These are phyloP conservation scores for Linnemannia elongata DNA, from an alignment of 192 early-diverging fungal species.

Conservation along the genomic window DNA sequence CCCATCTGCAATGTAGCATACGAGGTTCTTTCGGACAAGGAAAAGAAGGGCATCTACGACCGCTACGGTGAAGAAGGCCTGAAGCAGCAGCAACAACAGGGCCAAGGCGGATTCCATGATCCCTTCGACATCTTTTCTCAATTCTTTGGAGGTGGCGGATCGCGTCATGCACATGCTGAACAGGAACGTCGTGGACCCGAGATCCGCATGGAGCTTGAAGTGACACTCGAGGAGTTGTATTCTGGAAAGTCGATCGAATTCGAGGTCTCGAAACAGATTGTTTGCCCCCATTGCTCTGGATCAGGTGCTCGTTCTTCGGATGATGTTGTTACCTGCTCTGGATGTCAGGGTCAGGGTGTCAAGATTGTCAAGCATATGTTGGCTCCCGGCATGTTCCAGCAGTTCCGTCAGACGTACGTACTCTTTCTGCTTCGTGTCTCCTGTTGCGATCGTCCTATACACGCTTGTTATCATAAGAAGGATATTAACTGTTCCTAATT, in stretches of 20 bases:
- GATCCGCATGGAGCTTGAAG: constrained; percentile 81
- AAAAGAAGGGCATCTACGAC: constrained; percentile 92
- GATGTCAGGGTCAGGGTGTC: constrained; percentile 86
- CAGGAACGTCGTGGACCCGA: constrained; percentile 90
- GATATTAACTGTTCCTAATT: neutral
- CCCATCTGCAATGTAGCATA: constrained; percentile 75
- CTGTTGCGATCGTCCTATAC: neutral
- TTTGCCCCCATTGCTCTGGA: constrained; percentile 95
- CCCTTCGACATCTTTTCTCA: constrained; percentile 99
- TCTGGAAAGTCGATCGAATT: constrained; percentile 86
- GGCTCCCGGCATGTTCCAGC: constrained; percentile 94
- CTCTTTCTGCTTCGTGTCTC: neutral
- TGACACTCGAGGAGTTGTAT: constrained; percentile 94
- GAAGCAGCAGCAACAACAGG: constrained; percentile 71
- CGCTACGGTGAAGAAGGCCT: constrained; percentile 97
- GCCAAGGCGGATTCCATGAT: constrained; percentile 84
- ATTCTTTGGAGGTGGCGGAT: constrained; percentile 75
- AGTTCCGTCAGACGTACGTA: constrained; percentile 84
- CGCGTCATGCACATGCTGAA: constrained; percentile 38
- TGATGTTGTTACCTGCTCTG: constrained; percentile 86
- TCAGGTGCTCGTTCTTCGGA: constrained; percentile 88
- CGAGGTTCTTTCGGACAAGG: constrained; percentile 92
- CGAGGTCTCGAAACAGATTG: constrained; percentile 94
- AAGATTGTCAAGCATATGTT: constrained; percentile 87
- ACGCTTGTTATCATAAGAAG: too few relatives aligned